phyloP scores from a whole-genome alignment of 2,329 filamentous ascomycete species.

The Hypoxylon sp. region DNA sequence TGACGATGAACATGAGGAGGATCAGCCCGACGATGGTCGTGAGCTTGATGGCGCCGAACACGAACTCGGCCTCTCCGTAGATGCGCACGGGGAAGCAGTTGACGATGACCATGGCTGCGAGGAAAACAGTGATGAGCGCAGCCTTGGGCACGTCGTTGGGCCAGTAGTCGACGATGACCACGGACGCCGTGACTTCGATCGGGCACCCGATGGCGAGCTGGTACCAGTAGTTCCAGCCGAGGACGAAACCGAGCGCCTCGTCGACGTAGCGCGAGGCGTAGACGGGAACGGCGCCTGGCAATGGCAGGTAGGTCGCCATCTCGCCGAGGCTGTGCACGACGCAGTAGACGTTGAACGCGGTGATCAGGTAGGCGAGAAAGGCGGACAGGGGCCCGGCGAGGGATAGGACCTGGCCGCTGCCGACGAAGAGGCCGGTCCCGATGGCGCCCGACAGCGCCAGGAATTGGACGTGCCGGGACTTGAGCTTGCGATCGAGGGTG shows the following conservation, averaged over 20 bases:
- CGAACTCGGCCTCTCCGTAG: constrained; percentile 63
- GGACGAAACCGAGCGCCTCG: constrained; percentile 56
- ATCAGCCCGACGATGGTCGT: constrained; percentile 58
- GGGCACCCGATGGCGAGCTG: constrained; percentile 59
- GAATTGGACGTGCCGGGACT: constrained; percentile 53
- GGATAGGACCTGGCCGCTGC: constrained; percentile 53
- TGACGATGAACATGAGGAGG: constrained; percentile 58
- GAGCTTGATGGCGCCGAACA: constrained; percentile 59
- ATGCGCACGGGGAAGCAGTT: constrained; percentile 53
- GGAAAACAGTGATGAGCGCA: constrained; percentile 49
- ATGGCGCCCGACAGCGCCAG: constrained; percentile 53
- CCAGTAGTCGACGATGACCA: constrained; percentile 58
- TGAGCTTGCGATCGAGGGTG: constrained; percentile 49
- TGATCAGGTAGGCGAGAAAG: constrained; percentile 53
- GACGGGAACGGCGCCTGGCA: constrained; percentile 61
- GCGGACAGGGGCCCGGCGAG: constrained; percentile 53
- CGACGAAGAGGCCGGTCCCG: constrained; percentile 55
- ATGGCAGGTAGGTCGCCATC: constrained; percentile 68
- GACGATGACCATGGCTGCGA: constrained; percentile 48
- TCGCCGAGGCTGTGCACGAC: constrained; percentile 61
- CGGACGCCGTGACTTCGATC: constrained; percentile 56
- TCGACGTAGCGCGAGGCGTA: constrained; percentile 59
- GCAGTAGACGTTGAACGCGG: constrained; percentile 57
- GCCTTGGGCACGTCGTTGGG: constrained; percentile 38
- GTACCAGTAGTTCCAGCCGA: constrained; percentile 63